phyloP scores from a whole-genome alignment of 495 filamentous ascomycete genomes.

The Durotheca rogersii region DNA sequence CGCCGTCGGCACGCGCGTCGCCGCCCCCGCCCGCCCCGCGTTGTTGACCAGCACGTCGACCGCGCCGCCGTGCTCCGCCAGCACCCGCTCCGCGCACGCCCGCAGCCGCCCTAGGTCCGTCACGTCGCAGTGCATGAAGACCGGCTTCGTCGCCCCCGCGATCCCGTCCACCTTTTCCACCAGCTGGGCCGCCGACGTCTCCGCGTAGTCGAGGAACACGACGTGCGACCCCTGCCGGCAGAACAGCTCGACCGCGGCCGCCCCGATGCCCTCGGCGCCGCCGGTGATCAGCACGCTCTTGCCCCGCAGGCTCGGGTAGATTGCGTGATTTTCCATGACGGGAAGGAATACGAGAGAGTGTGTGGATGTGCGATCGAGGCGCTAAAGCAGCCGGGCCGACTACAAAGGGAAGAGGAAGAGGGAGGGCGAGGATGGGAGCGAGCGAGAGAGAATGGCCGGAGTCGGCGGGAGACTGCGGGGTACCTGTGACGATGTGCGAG shows the following conservation, averaged over 20 bases:
- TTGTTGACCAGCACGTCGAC: conserved; percentile 46
- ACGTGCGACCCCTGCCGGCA: conserved; percentile 49
- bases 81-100: conserved; percentile 34
- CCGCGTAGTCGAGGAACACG: conserved; percentile 50
- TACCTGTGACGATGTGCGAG: not conserved
- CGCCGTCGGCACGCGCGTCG: conserved; percentile 27
- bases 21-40: conserved; percentile 33
- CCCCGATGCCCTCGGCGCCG: conserved; percentile 55
- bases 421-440: not conserved
- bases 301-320: conserved; percentile 42
- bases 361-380: too few species aligned
- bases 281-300: conserved; percentile 54
- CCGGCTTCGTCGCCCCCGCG: conserved; percentile 32
- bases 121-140: conserved; percentile 52
- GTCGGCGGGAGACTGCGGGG: not conserved
- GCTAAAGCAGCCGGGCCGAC: too few species aligned
- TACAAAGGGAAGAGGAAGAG: not conserved
- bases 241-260: conserved; percentile 47
- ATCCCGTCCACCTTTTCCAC: conserved; percentile 39
- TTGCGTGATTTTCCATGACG: conserved; percentile 28
- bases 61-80: conserved; percentile 32
- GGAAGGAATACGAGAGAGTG: too few species aligned
- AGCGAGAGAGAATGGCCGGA: too few species aligned
- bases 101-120: conserved; percentile 37
- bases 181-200: conserved; percentile 39